Percentiles rank a stretch among this genome's conserved stretches.
Conservation (phyloP, 2,329 filamentous ascomycete species). For the Lecanicillium sp. region DNA sequence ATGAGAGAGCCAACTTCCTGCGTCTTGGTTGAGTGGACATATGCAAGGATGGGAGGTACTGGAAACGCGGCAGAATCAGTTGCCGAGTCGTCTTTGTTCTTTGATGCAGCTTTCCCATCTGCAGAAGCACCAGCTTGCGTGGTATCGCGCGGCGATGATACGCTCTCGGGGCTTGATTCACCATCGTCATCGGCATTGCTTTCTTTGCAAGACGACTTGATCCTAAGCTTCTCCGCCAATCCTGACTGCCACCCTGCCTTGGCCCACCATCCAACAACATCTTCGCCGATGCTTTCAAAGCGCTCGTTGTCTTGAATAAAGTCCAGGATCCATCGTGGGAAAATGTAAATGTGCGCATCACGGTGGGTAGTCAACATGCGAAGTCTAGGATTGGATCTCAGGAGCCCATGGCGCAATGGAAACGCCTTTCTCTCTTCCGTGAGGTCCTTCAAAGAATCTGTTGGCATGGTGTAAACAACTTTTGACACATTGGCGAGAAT, state of each 20-base stretch:
- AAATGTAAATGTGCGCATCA: slow-evolving; percentile 90
- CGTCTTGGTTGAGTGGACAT: slow-evolving; percentile 58
- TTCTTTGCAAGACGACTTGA: slow-evolving; percentile 51
- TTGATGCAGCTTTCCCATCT: neutral
- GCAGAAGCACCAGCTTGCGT: neutral
- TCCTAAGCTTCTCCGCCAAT: slow-evolving; percentile 66
- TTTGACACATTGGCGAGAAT: slow-evolving; percentile 63
- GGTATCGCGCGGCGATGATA: slow-evolving; percentile 16
- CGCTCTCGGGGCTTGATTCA: slow-evolving; percentile 20
- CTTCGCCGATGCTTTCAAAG: slow-evolving; percentile 83
- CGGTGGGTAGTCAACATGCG: slow-evolving; percentile 77
- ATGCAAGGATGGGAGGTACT: slow-evolving; percentile 70
- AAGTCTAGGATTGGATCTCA: slow-evolving; percentile 66
- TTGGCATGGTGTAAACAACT: slow-evolving; percentile 78
- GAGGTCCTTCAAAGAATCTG: slow-evolving; percentile 79
- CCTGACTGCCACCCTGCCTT: slow-evolving; percentile 88
- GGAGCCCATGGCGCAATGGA: slow-evolving; percentile 65
- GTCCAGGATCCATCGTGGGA: slow-evolving; percentile 85
- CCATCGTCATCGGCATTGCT: slow-evolving; percentile 30
- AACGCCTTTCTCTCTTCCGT: slow-evolving; percentile 66
- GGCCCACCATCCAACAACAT: slow-evolving; percentile 90
- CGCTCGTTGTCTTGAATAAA: slow-evolving; percentile 72
- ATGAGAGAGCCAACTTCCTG: slow-evolving; percentile 53
- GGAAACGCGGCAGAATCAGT: slow-evolving; percentile 1
- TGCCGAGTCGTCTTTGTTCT: neutral